Base-by-base conservation (phyloP, 1,284 basidiomycete genomes). In the Ceratorhiza oryzae-sativae region DNA sequence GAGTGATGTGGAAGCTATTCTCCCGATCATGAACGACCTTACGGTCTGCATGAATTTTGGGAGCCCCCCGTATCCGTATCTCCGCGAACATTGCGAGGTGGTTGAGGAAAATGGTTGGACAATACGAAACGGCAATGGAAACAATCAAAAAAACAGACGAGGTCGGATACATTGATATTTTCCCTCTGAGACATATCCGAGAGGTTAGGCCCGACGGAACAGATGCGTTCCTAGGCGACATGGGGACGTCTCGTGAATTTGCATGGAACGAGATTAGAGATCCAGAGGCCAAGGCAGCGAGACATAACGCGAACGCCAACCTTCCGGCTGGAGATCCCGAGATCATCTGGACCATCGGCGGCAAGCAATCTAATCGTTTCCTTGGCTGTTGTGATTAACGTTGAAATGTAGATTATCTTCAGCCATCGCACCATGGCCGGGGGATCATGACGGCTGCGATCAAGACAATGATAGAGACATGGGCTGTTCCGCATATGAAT, bases 391-490 rank as follows among this genome's bases (percentile, higher is more conserved):
- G 15, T 55, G 30, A 20, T 20, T 71, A 42, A 65, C 51, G 23
- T 25, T 18, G 41, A 15, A 42, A 45, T 15, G 15, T 30, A 88
- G 87, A 87, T 77, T 88, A 83, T 74, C 79, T 88, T 55, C 83
- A 82, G 10, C 81, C 86, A 15, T 84, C 83, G 46, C 84, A 89
- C 76, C 89, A 90, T 73, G 83, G 87, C 25, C 82, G 81, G 74
- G 89, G 89, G 0, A 90, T 90, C 74, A 90, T 91, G 89, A 84
- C 84, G 39, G 86, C 85, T 23, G 88, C 83, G 0, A 76, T 90
- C 34, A 77, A 78, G 12, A 83, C 83, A 2, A 70, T 91, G 34
- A 73, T 90, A 39, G 76, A 81, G 23, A 77, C 82, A 18, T 90
- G 89, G 88, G 85, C 81, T 27, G 80, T 87, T 20, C 86, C 86